Percentiles rank a stretch among this genome's conserved stretches.
phyloP scores from a whole-genome alignment of 495 filamentous ascomycete species.

The Tetracladium setigerum region DNA sequence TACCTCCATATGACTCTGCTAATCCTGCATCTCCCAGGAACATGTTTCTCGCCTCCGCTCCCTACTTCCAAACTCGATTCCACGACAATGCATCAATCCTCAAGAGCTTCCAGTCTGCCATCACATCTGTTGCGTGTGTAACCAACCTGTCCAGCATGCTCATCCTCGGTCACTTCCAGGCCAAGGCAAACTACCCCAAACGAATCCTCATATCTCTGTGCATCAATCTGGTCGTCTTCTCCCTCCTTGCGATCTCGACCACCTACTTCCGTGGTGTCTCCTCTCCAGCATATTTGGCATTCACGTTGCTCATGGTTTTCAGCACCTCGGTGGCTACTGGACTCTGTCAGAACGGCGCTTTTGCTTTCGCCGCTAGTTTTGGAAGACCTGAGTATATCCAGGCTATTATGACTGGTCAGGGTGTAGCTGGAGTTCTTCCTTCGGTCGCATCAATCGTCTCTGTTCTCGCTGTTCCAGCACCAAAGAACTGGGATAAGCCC shows the following conservation, averaged over 20 bases:
- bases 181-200: slow-evolving; percentile 71
- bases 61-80: slow-evolving; percentile 88
- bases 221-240: slow-evolving; percentile 65
- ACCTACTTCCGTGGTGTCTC: slow-evolving; percentile 51
- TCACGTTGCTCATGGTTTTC: slow-evolving; percentile 80
- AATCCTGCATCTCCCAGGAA: slow-evolving; percentile 53
- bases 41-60: slow-evolving; percentile 94
- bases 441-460: slow-evolving; percentile 79
- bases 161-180: slow-evolving; percentile 70
- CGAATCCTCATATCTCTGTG: slow-evolving; percentile 69
- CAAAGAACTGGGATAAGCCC: slow-evolving; percentile 7
- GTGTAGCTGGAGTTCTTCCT: slow-evolving; percentile 83
- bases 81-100: slow-evolving; percentile 58
- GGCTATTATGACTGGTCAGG: slow-evolving; percentile 94
- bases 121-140: slow-evolving; percentile 76
- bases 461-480: slow-evolving; percentile 59
- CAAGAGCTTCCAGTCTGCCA: slow-evolving; percentile 76
- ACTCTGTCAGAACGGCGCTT: slow-evolving; percentile 88
- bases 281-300: slow-evolving; percentile 61
- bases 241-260: slow-evolving; percentile 74
- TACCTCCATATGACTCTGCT: neutral
- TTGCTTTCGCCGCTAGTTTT: slow-evolving; percentile 83
- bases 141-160: slow-evolving; percentile 70
- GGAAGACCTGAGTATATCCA: slow-evolving; percentile 82
- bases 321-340: slow-evolving; percentile 69